Percentiles rank a stretch among this genome's conserved stretches.
Evolutionary conservation across 331 rosid genomes (phyloP).

Genomic region (Quercus tomentella): DNA sequence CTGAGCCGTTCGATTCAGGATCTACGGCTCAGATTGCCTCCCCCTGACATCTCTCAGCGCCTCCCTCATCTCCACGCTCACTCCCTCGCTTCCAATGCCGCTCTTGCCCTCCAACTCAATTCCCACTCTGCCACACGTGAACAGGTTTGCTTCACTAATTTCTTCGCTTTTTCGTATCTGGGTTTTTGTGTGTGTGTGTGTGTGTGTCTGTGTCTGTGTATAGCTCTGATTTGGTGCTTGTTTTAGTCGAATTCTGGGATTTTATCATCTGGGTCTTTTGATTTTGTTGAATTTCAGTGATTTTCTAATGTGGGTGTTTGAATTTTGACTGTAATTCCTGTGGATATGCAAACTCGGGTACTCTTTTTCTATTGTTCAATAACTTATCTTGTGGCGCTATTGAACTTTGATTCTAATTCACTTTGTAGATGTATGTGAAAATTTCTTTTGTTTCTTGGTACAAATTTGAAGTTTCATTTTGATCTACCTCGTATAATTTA

Average conservation of each 20-base stretch:
- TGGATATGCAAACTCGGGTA: not conserved
- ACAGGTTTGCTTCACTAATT: constrained; percentile 39
- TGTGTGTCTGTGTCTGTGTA: not conserved
- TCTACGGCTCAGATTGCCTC: constrained; percentile 88
- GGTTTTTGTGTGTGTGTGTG: too few species aligned
- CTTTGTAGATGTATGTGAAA: too few species aligned
- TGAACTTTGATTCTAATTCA: too few species aligned
- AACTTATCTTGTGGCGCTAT: too few species aligned
- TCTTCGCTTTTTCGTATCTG: too few species aligned
- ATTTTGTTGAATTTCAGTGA: not conserved
- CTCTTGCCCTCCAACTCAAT: constrained; percentile 74
- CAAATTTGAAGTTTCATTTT: not conserved
- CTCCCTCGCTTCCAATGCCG: constrained; percentile 87
- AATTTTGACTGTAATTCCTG: not conserved
- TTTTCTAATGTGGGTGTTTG: not conserved
- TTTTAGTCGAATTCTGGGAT: not conserved
- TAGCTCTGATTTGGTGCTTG: not conserved
- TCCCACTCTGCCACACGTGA: constrained; percentile 85
- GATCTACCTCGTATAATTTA: not conserved
- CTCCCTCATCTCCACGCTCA: constrained; percentile 97
- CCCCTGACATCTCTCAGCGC: constrained; percentile 77
- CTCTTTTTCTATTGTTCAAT: too few species aligned
- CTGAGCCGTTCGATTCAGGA: constrained; percentile 72
- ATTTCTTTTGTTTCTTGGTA: too few species aligned
- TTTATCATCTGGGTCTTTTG: not conserved